Base-by-base conservation (phyloP, 495 filamentous ascomycete genomes). In the Daldinia vernicosa region DNA sequence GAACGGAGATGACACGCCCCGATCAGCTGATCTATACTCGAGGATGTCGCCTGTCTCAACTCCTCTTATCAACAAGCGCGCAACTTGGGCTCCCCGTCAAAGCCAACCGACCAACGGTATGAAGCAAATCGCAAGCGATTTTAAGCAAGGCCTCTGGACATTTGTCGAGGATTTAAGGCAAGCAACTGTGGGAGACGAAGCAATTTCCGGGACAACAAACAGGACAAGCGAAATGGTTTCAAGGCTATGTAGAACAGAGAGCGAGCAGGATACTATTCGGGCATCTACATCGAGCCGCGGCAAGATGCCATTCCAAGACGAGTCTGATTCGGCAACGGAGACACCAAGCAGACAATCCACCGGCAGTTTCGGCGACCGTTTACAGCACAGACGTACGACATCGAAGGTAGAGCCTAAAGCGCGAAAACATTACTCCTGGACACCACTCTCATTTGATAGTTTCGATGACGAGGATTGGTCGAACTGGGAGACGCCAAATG, bases 131-230 rank as follows among this genome's bases (percentile, higher is more conserved):
- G 95, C 95, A 2, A 91, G 91, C 8, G 95, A 97, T 78, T 87
- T 99, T 73, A 90, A 90, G 68, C 89, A 94, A 43, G 95, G 95
- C 0, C 81, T 98, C n/a, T 95, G 93, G 93, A 97, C 93, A 14
- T 99, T 98, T 78, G 86, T 98, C 67, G 95, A 98, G 75, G 95
- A 98, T 78, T 86, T 99, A 27, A 85, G 93, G 69, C 95, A 99
- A 80, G 95, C 93, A 14, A 97, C 95, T 2, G 92, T 98, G 12
- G 95, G 95, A 40, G 95, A 98, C 32, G 95, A 98, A 79, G 92
- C 88, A 11, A 88, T 93, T 63, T 80, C 82, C 55, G 81, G 82
- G 11, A 80, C 81, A 26, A 71, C 76, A 58, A 66, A 79, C 68
- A 69, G 74, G 59, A 79, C 74, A 27, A 71, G 66, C 22, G 60